Evolutionary conservation across 176 grass and related monocot genomes (phyloP).

Genomic region (Oryza meridionalis): DNA sequence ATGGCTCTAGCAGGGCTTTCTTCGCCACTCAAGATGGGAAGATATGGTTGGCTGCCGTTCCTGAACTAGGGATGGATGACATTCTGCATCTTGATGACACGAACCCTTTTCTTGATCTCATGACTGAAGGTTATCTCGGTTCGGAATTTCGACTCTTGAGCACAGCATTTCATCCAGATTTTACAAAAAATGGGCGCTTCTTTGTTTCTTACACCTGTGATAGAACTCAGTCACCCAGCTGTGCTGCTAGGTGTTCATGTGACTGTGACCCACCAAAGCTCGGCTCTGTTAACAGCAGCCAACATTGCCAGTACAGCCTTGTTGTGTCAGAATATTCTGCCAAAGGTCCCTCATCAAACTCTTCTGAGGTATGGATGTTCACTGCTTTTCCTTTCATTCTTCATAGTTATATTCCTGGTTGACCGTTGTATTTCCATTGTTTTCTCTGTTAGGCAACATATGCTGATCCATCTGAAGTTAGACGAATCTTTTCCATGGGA

Average conservation of each 20-base stretch:
- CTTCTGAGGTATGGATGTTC: slow-evolving; percentile 39
- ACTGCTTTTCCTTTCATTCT: background rate
- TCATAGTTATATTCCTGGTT: background rate
- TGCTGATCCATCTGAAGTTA: slow-evolving; percentile 58
- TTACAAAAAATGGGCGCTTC: slow-evolving; percentile 57
- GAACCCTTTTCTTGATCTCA: slow-evolving; percentile 67
- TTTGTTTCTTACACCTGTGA: slow-evolving; percentile 74
- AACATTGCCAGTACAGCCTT: slow-evolving; percentile 59
- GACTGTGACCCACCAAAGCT: slow-evolving; percentile 61
- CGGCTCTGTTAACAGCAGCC: slow-evolving; percentile 47
- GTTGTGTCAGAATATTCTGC: slow-evolving; percentile 56
- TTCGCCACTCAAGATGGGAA: slow-evolving; percentile 58
- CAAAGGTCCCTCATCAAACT: slow-evolving; percentile 45
- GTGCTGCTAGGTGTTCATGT: slow-evolving; percentile 32
- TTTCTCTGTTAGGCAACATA: slow-evolving; percentile 40
- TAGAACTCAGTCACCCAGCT: slow-evolving; percentile 42
- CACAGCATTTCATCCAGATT: slow-evolving; percentile 57
- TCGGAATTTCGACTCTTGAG: slow-evolving; percentile 52
- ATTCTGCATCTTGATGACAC: slow-evolving; percentile 42
- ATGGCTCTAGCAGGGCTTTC: slow-evolving; percentile 62
- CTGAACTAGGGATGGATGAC: slow-evolving; percentile 48
- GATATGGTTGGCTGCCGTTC: slow-evolving; percentile 57
- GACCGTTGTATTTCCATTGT: background rate
- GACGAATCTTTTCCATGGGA: slow-evolving; percentile 69
- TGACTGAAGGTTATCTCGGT: slow-evolving; percentile 48